Conservation (phyloP, 148 eudicot species). For the Cornus suecica region DNA sequence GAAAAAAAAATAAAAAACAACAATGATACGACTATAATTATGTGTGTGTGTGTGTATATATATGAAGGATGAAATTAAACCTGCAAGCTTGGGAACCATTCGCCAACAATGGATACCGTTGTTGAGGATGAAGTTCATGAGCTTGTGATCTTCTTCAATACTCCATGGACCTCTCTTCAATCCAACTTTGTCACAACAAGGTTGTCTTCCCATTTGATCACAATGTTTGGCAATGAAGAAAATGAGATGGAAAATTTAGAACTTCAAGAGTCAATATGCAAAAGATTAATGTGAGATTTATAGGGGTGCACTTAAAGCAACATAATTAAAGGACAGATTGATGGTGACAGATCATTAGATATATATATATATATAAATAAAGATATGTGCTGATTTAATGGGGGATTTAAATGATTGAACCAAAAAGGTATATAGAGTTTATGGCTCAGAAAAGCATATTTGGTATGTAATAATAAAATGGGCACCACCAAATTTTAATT, state of each 20-base stretch:
- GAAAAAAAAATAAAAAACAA: no score
- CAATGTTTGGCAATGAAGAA: neutral
- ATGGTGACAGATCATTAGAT: constrained; percentile 47
- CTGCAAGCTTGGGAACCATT: constrained; percentile 69
- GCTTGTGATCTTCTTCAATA: constrained; percentile 74
- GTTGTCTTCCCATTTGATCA: constrained; percentile 66
- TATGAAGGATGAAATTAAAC: constrained; percentile 18
- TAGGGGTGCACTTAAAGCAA: constrained; percentile 15
- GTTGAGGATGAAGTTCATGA: constrained; percentile 54
- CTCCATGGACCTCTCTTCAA: constrained; percentile 88
- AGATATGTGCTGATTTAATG: constrained; percentile 14
- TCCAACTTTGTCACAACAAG: constrained; percentile 74
- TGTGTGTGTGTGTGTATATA: no score
- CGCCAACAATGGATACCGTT: constrained; percentile 79
- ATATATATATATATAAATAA: constrained; percentile 28
- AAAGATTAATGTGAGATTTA: neutral
- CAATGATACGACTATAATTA: no score
- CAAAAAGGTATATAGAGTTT: neutral
- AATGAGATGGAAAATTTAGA: neutral
- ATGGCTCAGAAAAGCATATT: constrained; percentile 20
- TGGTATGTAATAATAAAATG: neutral
- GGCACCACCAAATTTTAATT: neutral
- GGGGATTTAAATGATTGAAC: constrained; percentile 26
- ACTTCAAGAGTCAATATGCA: constrained; percentile 6
- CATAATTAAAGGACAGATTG: constrained; percentile 32